A percentile compares a stretch with the other conserved stretches of the same genome.
phyloP scores from a whole-genome alignment of 805 yeast genomes.

The Starmerella floricola region DNA sequence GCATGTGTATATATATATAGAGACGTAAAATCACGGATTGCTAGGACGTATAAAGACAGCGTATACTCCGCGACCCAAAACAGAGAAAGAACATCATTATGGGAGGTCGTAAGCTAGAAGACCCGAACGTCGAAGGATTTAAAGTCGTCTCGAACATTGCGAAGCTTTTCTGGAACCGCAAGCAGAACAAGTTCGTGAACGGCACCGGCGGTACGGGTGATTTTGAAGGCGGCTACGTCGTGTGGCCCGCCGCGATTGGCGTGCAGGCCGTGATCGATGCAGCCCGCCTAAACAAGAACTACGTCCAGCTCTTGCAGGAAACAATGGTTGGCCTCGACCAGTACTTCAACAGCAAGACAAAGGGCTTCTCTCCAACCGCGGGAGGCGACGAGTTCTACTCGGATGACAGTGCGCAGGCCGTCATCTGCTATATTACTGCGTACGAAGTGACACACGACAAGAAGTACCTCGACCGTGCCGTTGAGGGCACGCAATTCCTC shows the following conservation, averaged over 20 bases:
- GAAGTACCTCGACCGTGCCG: slow-evolving; percentile 42
- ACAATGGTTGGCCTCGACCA: slow-evolving; percentile 39
- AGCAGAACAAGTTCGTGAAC: slow-evolving; percentile 21
- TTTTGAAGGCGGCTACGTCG: slow-evolving; percentile 43
- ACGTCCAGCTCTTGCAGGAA: slow-evolving; percentile 42
- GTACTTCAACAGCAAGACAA: slow-evolving; percentile 39
- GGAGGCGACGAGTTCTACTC: slow-evolving; percentile 52
- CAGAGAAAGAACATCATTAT: not conserved
- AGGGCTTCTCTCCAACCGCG: slow-evolving; percentile 56
- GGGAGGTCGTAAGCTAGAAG: slow-evolving; percentile 16
- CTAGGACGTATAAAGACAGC: not conserved
- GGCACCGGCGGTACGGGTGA: slow-evolving; percentile 32
- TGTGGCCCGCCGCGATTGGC: slow-evolving; percentile 60
- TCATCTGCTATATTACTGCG: slow-evolving; percentile 50
- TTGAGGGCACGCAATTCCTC: slow-evolving; percentile 47
- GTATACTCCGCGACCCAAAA: not conserved
- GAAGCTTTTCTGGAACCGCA: slow-evolving; percentile 24
- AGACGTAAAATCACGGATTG: not conserved
- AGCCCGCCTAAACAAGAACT: slow-evolving; percentile 38
- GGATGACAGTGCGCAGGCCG: slow-evolving; percentile 68
- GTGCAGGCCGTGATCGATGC: slow-evolving; percentile 59
- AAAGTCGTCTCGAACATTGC: slow-evolving; percentile 18
- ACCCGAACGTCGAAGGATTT: slow-evolving; percentile 26
- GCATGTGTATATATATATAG: not conserved
- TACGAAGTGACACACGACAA: slow-evolving; percentile 53